Base-by-base conservation (phyloP, 176 grass and related monocot species). In the Saccharum officinarum region DNA sequence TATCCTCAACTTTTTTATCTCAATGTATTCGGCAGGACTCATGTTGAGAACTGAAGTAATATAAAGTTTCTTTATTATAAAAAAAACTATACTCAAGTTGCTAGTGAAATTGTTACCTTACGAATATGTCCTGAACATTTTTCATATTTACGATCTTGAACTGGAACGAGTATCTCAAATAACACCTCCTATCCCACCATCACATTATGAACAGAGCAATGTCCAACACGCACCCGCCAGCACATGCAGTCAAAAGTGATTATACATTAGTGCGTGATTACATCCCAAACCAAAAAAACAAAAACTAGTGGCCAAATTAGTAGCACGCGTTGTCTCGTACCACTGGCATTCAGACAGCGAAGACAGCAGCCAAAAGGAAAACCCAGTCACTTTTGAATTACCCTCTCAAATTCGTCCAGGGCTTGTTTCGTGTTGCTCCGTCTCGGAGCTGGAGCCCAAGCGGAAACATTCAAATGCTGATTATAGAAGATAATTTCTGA, bases 251-350 rank as follows among this genome's bases (percentile, higher is more conserved):
- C 2, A 76, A 59, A 37, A 18, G 9, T 55, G 73, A 76, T 57
- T 65, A 30, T 65, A 65, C 57, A n/a, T 31, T 59, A 76, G 6
- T 77, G 75, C 18, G n/a, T 59, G 50, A 77, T 18, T 77, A 77
- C 52, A 77, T 60, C 75, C 52, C 75, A 77, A 77, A 14, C 17
- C 10, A 77, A 60, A 34, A n/a, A 59, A 77, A 22, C 10, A 77
- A 39, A 60, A 50, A 33, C 12, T 47, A 18, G 71, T 47, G 71
- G 8, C 41, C 10, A 42, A 44, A 64, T 23, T 40, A 6, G 17
- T 20, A 37, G 68, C 37, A 71, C 10, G 20, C 10, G 37, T 69
- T 39, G 68, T 71, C 38, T 44, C 69, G 10, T 71, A 25, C n/a
- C 69, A 25, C 69, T 72, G 12, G 70, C 23, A 72, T 44, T n/a